These are phyloP conservation scores for Capsicum baccatum DNA, from an alignment of 257 asterid species.

Conservation along the genomic window DNA sequence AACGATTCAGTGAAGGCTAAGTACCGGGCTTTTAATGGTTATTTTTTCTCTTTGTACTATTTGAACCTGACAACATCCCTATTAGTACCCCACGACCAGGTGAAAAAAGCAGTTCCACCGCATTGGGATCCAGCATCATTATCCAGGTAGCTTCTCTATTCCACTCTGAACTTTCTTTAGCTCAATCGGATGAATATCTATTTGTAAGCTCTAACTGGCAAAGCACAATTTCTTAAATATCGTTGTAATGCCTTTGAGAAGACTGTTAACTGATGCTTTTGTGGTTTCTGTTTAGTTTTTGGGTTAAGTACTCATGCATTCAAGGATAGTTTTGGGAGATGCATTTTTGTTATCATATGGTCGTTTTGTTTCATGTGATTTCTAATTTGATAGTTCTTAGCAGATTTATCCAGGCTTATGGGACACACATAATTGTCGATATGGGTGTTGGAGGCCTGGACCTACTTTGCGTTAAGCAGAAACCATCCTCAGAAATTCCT, in stretches of 20 bases:
- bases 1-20: slow-evolving; percentile 88
- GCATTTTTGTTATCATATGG: neutral
- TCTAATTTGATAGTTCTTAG: slow-evolving; percentile 37
- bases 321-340: neutral
- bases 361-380: slow-evolving; percentile 26
- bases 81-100: slow-evolving; percentile 80
- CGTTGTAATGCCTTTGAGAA: neutral
- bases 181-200: neutral
- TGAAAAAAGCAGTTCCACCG: slow-evolving; percentile 90
- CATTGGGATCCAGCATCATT: slow-evolving; percentile 91
- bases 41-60: slow-evolving; percentile 82
- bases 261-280: neutral
- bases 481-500: slow-evolving; percentile 77
- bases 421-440: slow-evolving; percentile 94
- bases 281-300: neutral
- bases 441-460: slow-evolving; percentile 99
- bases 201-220: neutral
- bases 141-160: slow-evolving; percentile 64
- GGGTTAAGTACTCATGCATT: neutral
- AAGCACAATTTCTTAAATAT: neutral
- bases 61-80: slow-evolving; percentile 88
- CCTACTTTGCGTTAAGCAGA: slow-evolving; percentile 91
- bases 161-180: neutral
- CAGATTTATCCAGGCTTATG: slow-evolving; percentile 93
- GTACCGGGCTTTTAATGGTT: slow-evolving; percentile 88